These are phyloP conservation scores for Theileria equi DNA, from an alignment of 169 alveolate species.

Conservation along the genomic window DNA sequence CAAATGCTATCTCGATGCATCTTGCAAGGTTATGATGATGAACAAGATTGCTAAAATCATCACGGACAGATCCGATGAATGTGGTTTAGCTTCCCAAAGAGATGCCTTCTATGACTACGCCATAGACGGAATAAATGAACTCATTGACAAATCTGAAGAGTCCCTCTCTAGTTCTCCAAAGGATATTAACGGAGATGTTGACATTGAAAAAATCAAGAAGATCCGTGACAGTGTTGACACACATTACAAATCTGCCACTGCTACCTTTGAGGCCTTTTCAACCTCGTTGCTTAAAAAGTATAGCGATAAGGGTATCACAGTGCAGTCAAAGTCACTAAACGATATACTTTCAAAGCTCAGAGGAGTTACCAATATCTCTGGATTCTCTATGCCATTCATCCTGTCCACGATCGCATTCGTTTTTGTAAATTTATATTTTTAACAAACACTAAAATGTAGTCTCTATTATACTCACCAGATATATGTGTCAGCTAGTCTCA, in stretches of 20 bases:
- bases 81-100: conserved; percentile 1
- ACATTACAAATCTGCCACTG: background rate
- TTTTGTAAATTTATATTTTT: too few species aligned
- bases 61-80: conserved; percentile 14
- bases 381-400: too few species aligned
- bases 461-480: too few species aligned
- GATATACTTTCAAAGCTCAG: too few species aligned
- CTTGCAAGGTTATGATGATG: background rate
- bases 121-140: background rate
- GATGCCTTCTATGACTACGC: conserved; percentile 3
- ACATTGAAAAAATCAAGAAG: background rate
- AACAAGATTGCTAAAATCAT: background rate
- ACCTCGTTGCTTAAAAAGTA: background rate
- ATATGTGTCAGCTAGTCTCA: too few species aligned
- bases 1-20: background rate
- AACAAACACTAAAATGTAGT: too few species aligned
- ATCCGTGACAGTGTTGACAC: background rate
- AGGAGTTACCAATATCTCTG: too few species aligned
- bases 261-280: background rate
- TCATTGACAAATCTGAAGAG: background rate
- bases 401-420: too few species aligned
- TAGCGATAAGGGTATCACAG: background rate
- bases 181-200: background rate
- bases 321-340: too few species aligned
- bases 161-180: background rate